Conservation (phyloP, 2,329 filamentous ascomycete genomes). For the Clarireedia monteithiana region DNA sequence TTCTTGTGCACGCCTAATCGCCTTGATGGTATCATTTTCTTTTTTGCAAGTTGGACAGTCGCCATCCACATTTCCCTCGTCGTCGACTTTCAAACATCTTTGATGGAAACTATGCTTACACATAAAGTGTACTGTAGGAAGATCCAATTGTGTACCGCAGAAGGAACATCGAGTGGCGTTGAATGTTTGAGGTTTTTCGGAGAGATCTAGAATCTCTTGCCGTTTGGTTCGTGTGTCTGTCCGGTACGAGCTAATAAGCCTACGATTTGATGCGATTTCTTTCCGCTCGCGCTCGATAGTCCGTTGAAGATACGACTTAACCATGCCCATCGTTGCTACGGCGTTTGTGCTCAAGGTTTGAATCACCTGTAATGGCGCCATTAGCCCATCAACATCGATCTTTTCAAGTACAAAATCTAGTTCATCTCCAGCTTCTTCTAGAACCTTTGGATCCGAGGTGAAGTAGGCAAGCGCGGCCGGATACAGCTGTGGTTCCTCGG, state of each 20-base stretch:
- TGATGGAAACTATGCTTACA: conserved; percentile 98
- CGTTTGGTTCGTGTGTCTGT: conserved; percentile 75
- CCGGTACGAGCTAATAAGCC: conserved; percentile 76
- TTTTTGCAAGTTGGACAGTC: conserved; percentile 83
- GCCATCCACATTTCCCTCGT: conserved; percentile 50
- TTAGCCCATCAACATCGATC: conserved; percentile 83
- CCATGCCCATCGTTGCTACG: conserved; percentile 94
- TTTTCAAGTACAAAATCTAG: conserved; percentile 71
- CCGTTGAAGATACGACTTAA: conserved; percentile 83
- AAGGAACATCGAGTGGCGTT: conserved; percentile 81
- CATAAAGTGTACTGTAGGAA: conserved; percentile 90
- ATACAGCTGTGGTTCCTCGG: conserved; percentile 85
- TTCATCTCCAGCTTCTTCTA: conserved; percentile 84
- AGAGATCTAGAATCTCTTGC: conserved; percentile 68
- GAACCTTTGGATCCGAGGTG: conserved; percentile 71
- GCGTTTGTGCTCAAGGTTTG: conserved; percentile 74
- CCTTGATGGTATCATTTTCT: conserved; percentile 80
- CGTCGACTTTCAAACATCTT: conserved; percentile 54
- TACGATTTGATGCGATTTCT: conserved; percentile 74
- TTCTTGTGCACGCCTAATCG: conserved; percentile 77
- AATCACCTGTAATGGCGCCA: conserved; percentile 94
- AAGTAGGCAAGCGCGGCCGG: conserved; percentile 90
- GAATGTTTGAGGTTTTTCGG: conserved; percentile 77
- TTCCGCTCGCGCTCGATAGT: conserved; percentile 84
- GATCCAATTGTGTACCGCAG: conserved; percentile 65